Evolutionary conservation across 371 early-diverging fungal genomes (phyloP).

Genomic region (Lichtheimia hyalospora): DNA sequence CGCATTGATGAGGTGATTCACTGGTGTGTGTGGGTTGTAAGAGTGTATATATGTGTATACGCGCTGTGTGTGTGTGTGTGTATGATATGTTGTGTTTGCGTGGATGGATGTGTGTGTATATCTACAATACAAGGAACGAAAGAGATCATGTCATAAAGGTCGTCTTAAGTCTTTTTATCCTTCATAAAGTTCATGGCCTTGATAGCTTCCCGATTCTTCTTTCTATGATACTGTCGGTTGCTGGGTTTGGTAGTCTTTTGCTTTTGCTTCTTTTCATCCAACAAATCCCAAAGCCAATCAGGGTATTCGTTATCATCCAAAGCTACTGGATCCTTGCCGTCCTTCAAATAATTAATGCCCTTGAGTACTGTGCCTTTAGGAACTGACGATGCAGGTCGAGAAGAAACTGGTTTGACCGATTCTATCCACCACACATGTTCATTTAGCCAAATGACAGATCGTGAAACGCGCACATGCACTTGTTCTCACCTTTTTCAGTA

Average conservation of each 20-base stretch:
- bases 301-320: conserved; percentile 87
- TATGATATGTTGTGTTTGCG: too few species aligned
- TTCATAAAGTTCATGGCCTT: conserved; percentile 79
- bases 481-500: conserved; percentile 4
- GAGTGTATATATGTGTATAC: too few species aligned
- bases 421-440: neutral
- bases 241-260: conserved; percentile 47
- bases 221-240: conserved; percentile 65
- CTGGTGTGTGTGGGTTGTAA: too few species aligned
- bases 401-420: conserved; percentile 1
- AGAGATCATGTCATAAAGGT: too few species aligned
- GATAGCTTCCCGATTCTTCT: conserved; percentile 65
- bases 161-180: conserved; percentile 62
- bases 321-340: conserved; percentile 85
- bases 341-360: conserved; percentile 82
- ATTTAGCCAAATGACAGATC: neutral
- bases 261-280: conserved; percentile 63
- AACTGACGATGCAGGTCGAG: conserved; percentile 52
- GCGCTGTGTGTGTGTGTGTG: too few species aligned
- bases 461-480: neutral
- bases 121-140: too few species aligned
- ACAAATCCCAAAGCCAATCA: conserved; percentile 88
- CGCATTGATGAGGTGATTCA: too few species aligned
- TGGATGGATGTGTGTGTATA: too few species aligned
- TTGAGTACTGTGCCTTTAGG: conserved; percentile 81